Evolutionary conservation across 495 filamentous ascomycete species (phyloP).

Genomic region (Trichocladium uniseriatum): DNA sequence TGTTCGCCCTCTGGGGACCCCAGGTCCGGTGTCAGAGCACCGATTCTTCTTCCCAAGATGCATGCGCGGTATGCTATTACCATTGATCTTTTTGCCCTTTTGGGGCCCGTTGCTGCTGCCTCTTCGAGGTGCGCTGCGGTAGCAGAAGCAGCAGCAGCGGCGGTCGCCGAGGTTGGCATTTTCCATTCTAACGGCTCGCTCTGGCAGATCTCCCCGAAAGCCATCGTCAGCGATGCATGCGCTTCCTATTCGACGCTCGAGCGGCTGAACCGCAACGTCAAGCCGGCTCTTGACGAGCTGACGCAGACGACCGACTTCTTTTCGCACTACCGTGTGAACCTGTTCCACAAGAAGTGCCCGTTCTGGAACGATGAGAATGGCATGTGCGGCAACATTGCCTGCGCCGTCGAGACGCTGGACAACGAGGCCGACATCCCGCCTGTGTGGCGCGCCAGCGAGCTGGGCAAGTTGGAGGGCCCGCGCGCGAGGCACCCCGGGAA

Average conservation of each 20-base stretch:
- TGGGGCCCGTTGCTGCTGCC: slow-evolving; percentile 5
- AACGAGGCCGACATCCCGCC: slow-evolving; percentile 86
- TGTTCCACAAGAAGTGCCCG: slow-evolving; percentile 91
- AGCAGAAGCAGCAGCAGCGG: slow-evolving; percentile 16
- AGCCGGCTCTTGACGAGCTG: slow-evolving; percentile 70
- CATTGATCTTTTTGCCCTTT: slow-evolving; percentile 17
- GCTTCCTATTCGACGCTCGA: slow-evolving; percentile 88
- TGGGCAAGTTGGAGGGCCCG: slow-evolving; percentile 87
- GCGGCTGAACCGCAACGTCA: slow-evolving; percentile 64
- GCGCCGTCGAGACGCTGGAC: slow-evolving; percentile 92
- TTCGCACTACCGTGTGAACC: slow-evolving; percentile 88
- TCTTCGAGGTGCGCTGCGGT: slow-evolving; percentile 13
- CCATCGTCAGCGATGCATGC: slow-evolving; percentile 75
- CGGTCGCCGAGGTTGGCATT: slow-evolving; percentile 16
- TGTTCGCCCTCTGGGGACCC: slow-evolving; percentile 61
- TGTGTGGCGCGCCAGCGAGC: slow-evolving; percentile 85
- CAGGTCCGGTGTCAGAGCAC: slow-evolving; percentile 33
- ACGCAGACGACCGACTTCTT: slow-evolving; percentile 92
- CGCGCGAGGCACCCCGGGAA: slow-evolving; percentile 79
- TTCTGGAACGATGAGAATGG: slow-evolving; percentile 91
- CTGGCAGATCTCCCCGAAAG: slow-evolving; percentile 44
- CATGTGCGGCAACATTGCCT: slow-evolving; percentile 96
- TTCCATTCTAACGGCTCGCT: slow-evolving; percentile 31
- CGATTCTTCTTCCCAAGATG: slow-evolving; percentile 25
- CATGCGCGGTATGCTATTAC: slow-evolving; percentile 40